Evolutionary conservation across 495 filamentous ascomycete genomes (phyloP).

Genomic region (Aspergillus incahuasiensis): DNA sequence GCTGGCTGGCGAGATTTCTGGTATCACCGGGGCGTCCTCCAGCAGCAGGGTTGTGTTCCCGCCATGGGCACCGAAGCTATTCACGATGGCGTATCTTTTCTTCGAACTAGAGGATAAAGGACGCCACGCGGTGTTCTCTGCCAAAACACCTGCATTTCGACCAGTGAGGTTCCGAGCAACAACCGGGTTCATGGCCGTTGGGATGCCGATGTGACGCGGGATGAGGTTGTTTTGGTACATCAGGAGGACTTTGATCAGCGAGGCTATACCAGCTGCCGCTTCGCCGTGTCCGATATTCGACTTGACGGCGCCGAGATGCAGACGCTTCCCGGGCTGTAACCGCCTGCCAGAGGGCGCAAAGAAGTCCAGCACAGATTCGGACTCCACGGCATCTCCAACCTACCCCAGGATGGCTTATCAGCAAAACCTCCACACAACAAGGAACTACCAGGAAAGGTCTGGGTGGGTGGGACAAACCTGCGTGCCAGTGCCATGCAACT

Average conservation of each 20-base stretch:
- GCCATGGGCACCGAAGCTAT: slow-evolving; percentile 32
- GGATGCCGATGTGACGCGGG: slow-evolving; percentile 39
- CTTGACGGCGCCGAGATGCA: slow-evolving; percentile 32
- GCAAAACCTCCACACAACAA: no score
- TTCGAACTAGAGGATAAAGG: no score
- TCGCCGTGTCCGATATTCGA: slow-evolving; percentile 39
- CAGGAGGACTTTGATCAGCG: slow-evolving; percentile 32
- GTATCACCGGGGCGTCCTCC: slow-evolving; percentile 5
- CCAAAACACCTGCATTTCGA: slow-evolving; percentile 3
- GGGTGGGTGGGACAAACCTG: slow-evolving; percentile 31
- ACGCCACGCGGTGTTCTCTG: not conserved
- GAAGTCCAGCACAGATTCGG: slow-evolving; percentile 11
- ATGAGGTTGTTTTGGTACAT: slow-evolving; percentile 28
- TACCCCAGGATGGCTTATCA: no score
- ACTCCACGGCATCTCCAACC: not conserved
- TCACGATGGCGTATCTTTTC: slow-evolving; percentile 25
- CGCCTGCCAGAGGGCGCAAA: slow-evolving; percentile 19
- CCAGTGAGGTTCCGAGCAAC: slow-evolving; percentile 24
- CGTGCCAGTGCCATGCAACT: slow-evolving; percentile 47
- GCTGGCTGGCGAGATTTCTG: not conserved
- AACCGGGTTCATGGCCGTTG: slow-evolving; percentile 39
- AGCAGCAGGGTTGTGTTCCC: slow-evolving; percentile 12
- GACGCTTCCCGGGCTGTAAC: not conserved
- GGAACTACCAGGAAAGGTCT: no score
- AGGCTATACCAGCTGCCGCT: slow-evolving; percentile 28